These are phyloP conservation scores for Agapanthus africanus DNA, from an alignment of 106 monocot genomes.

Conservation along the genomic window DNA sequence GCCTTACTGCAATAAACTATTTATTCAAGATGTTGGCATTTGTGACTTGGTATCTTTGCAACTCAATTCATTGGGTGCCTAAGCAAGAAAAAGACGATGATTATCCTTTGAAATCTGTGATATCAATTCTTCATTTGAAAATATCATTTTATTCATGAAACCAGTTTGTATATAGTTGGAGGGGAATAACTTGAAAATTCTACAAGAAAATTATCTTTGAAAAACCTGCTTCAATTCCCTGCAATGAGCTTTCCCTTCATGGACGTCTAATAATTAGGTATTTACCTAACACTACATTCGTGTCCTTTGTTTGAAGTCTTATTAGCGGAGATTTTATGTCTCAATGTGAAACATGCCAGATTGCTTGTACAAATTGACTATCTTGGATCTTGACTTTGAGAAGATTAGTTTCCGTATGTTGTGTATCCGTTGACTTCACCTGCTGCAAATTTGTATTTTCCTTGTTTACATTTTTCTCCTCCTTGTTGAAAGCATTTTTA, in stretches of 20 bases:
- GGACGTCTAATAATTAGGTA: background rate
- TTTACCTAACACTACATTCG: no score
- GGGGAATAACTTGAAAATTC: background rate
- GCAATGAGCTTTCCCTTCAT: background rate
- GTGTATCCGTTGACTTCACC: background rate
- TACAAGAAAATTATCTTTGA: background rate
- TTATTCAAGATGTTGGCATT: no score
- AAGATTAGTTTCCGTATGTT: background rate
- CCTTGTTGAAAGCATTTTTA: background rate
- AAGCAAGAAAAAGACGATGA: background rate
- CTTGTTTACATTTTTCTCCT: background rate
- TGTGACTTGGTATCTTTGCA: background rate
- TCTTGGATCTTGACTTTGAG: background rate
- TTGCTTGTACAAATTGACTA: background rate
- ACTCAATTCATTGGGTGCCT: background rate
- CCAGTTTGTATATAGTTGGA: background rate
- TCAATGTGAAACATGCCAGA: no score
- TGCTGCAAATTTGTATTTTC: background rate
- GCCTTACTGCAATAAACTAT: no score
- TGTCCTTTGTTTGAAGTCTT: no score
- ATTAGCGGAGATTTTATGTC: no score
- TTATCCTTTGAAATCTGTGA: background rate
- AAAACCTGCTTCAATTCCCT: background rate
- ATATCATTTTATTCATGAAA: background rate
- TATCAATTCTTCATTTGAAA: background rate